Percentiles rank a stretch among this genome's conserved stretches.
Evolutionary conservation across 164 flowering plant genomes (phyloP).

Genomic region (Sextonia rubra): DNA sequence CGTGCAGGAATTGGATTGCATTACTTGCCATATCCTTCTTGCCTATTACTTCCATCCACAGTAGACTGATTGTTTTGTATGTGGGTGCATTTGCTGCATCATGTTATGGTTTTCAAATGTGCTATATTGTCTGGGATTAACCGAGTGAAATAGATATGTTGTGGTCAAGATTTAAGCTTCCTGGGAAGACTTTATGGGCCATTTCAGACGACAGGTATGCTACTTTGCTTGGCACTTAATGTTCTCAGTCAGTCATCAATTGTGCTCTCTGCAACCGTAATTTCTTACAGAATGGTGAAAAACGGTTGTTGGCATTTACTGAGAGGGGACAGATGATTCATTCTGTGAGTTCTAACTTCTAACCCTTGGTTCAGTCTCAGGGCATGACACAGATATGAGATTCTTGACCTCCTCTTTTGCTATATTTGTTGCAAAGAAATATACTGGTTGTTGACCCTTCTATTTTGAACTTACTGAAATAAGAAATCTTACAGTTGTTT

Average conservation of each 20-base stretch:
- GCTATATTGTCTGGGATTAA: conserved; percentile 16
- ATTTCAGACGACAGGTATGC: conserved; percentile 62
- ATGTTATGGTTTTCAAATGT: background rate
- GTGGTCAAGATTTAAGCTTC: conserved; percentile 83
- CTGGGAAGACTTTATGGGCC: conserved; percentile 78
- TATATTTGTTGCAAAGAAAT: too few species aligned
- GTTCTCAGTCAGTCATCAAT: background rate
- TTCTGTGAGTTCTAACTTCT: conserved; percentile 49
- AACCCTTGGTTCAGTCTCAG: background rate
- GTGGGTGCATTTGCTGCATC: background rate
- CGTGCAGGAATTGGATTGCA: conserved; percentile 79
- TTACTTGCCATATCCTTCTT: conserved; percentile 92
- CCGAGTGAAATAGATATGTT: conserved; percentile 53
- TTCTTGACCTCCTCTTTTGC: too few species aligned
- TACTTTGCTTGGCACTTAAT: background rate
- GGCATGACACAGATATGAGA: background rate
- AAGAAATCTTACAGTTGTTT: too few species aligned
- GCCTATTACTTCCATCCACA: background rate
- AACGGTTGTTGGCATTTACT: conserved; percentile 79
- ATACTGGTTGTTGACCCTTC: too few species aligned
- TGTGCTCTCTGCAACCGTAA: background rate
- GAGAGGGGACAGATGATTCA: conserved; percentile 67
- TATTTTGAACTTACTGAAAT: too few species aligned
- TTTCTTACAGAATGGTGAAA: conserved; percentile 63
- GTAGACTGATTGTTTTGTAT: background rate